phyloP scores from a whole-genome alignment of 2,329 filamentous ascomycete species.

The Colletotrichum incanum region DNA sequence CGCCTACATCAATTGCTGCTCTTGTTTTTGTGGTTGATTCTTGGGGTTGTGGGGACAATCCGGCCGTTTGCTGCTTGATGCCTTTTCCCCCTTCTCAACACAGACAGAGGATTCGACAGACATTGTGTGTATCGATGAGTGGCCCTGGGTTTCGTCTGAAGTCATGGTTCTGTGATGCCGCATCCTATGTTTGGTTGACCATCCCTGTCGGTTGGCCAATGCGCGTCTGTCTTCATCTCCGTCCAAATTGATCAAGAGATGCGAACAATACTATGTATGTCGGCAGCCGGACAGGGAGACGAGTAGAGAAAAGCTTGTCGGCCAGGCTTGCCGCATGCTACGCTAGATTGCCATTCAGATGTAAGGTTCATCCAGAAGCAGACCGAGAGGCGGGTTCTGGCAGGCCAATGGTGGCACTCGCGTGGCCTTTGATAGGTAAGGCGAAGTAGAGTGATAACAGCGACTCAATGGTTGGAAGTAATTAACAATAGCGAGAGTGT shows the following conservation, averaged over 20 bases:
- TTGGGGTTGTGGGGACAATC: not conserved
- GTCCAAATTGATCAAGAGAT: conserved; percentile 8
- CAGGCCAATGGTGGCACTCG: not conserved
- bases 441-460: not conserved
- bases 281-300: not conserved
- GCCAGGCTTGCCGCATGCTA: not conserved
- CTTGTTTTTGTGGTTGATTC: not conserved
- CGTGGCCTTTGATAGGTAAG: not conserved
- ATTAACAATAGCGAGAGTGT: not conserved
- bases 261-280: not conserved
- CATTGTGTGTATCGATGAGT: not conserved
- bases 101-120: not conserved
- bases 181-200: not conserved
- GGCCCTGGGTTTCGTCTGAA: conserved; percentile 30
- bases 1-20: not conserved
- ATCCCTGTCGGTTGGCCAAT: conserved; percentile 21
- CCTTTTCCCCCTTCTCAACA: not conserved
- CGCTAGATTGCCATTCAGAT: not conserved
- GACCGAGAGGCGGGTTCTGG: not conserved
- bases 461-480: not conserved
- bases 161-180: conserved; percentile 21
- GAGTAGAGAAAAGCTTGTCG: not conserved
- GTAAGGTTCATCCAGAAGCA: not conserved
- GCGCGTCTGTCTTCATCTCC: conserved; percentile 21
- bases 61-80: not conserved